Evolutionary conservation across 257 asterid genomes (phyloP), one percentile per base, ranked within the genome.

Genomic region (Lycium ferocissimum): DNA sequence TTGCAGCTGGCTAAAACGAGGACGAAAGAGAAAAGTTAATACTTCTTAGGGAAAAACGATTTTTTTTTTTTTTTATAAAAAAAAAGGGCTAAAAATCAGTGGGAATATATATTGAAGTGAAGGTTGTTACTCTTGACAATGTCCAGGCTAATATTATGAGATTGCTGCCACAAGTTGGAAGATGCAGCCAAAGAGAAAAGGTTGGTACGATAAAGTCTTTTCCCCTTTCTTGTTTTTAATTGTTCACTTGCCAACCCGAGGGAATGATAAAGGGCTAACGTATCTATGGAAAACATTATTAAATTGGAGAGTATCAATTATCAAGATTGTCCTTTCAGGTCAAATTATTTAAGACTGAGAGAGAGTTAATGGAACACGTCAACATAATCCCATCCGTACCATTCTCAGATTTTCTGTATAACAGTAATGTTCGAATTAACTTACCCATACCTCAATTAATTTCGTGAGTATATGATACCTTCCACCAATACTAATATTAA

Each of bases 271-370:
- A 14, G 33, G 47, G 2, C 65, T 33, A 51, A 78, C 65, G 65
- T 53, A 76, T 53, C 63, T 26, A 14, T 26, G 82, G 4, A 53
- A 53, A 53, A 9, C 47, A 53, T 53, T 33, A 78, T 78, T 78
- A 26, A 18, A 78, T 53, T 53, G 82, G 82, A 78, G 33, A 78
- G 65, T 33, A 78, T 76, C 82, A 76, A 51, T 76, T 76, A 76
- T 76, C 62, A 76, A 73, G 45, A 51, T 76, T 76, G 63, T 51
- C 81, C 45, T 53, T 22, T 51, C 6, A 49, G 63, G 82, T 76
- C 82, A 76, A 47, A 73, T 40, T 4, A 69, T 14, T 51, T 13
- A 37, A 75, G 33, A 35, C 1, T 5, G 43, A 73, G 40, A 73
- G 43, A 73, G 59, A 7, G 45, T 14, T 51, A 76, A 51, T 76